These are phyloP conservation scores for Lecanicillium sp. DNA, from an alignment of 2,329 filamentous ascomycete species.

Conservation along the genomic window DNA sequence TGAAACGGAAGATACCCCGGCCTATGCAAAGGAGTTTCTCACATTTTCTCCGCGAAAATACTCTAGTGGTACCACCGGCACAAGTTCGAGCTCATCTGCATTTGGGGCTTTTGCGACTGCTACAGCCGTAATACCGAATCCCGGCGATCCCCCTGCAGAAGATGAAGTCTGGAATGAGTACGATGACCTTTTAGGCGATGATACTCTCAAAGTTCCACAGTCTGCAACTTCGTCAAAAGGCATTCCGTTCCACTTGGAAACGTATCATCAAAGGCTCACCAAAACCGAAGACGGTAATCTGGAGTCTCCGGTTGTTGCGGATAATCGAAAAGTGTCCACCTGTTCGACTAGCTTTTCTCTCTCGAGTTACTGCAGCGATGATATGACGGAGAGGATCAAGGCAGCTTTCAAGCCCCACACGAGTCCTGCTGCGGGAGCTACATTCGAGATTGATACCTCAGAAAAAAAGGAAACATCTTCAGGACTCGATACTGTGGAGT, in stretches of 20 bases:
- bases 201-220: slow-evolving; percentile 32
- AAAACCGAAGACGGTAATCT: slow-evolving; percentile 29
- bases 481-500: too few species aligned
- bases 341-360: slow-evolving; percentile 27
- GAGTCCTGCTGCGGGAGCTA: slow-evolving; percentile 31
- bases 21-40: slow-evolving; percentile 56
- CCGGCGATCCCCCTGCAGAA: slow-evolving; percentile 57
- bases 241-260: slow-evolving; percentile 48
- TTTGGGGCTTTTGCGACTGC: slow-evolving; percentile 52
- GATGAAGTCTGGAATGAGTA: slow-evolving; percentile 96
- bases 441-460: slow-evolving; percentile 12
- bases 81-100: slow-evolving; percentile 58
- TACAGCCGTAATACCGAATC: slow-evolving; percentile 49
- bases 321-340: slow-evolving; percentile 22
- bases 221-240: slow-evolving; percentile 51
- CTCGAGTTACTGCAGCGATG: slow-evolving; percentile 47
- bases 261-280: slow-evolving; percentile 30
- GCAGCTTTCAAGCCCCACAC: slow-evolving; percentile 39
- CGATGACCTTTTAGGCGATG: slow-evolving; percentile 75
- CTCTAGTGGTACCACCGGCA: slow-evolving; percentile 51
- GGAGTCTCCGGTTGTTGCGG: slow-evolving; percentile 37
- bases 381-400: slow-evolving; percentile 46
- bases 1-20: slow-evolving; percentile 21
- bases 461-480: slow-evolving; percentile 3
- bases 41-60: slow-evolving; percentile 65